Percentiles rank a stretch among this genome's conserved stretches.
phyloP scores from a whole-genome alignment of 306 rosid species.

The Lathyrus sativus region DNA sequence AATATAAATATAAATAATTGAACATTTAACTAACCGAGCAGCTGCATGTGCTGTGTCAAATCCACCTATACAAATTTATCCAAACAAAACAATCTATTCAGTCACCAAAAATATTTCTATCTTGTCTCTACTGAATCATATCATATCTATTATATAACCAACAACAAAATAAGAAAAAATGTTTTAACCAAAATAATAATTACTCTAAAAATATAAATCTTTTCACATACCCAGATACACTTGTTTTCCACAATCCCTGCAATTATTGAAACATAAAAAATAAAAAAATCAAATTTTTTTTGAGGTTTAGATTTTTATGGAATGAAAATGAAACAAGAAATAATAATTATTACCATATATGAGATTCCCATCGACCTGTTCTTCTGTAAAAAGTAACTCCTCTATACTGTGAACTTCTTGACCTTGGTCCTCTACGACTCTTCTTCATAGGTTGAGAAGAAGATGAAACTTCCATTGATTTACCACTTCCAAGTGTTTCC shows the following conservation, averaged over 20 bases:
- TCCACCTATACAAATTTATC: conserved; percentile 76
- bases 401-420: conserved; percentile 92
- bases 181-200: not conserved
- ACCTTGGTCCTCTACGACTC: conserved; percentile 95
- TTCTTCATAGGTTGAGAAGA: conserved; percentile 79
- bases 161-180: not conserved
- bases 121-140: conserved; percentile 42
- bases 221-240: conserved; percentile 88
- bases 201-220: not conserved
- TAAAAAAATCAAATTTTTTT: not conserved
- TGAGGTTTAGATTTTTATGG: conserved; percentile 11
- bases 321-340: not conserved
- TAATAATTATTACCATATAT: conserved; percentile 68
- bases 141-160: conserved; percentile 8
- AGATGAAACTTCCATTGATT: conserved; percentile 47
- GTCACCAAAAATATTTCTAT: conserved; percentile 31
- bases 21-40: conserved; percentile 75
- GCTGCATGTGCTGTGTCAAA: conserved; percentile 99
- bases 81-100: conserved; percentile 52
- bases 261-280: conserved; percentile 24
- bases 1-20: conserved; percentile 28
- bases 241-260: conserved; percentile 99
- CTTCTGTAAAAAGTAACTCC: conserved; percentile 99
- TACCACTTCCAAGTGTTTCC: conserved; percentile 51
- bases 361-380: conserved; percentile 99